These are phyloP conservation scores for Naegleria fowleri DNA, from an alignment of 208 protist genomes.

Conservation along the genomic window DNA sequence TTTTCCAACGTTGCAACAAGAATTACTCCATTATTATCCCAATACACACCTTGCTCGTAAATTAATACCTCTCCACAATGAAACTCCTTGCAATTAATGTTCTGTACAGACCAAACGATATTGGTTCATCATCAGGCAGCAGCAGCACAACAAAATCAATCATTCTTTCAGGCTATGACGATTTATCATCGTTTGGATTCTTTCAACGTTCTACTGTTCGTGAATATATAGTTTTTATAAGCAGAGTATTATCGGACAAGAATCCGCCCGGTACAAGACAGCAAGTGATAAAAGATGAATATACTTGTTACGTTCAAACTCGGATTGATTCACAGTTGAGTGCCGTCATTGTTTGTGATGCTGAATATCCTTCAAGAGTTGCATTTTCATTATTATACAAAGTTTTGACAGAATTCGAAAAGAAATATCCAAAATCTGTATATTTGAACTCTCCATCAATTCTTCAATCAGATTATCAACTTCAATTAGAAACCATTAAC, in stretches of 20 bases:
- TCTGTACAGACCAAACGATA: neutral
- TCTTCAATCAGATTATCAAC: neutral
- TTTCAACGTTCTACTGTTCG: neutral
- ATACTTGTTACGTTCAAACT: neutral
- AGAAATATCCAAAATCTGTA: neutral
- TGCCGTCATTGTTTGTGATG: neutral
- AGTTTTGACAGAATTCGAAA: neutral
- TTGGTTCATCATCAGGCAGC: neutral
- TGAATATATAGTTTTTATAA: neutral
- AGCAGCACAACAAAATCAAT: neutral
- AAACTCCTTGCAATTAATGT: neutral
- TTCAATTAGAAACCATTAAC: neutral
- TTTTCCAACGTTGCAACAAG: no score
- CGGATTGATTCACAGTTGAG: neutral
- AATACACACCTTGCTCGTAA: no score
- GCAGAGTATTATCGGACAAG: neutral
- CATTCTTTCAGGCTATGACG: neutral
- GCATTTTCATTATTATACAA: neutral
- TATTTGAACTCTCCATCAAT: neutral
- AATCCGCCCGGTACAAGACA: neutral
- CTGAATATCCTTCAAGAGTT: neutral
- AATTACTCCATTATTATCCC: no score
- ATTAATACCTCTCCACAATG: no score
- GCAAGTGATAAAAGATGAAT: neutral
- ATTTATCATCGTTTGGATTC: neutral